These are phyloP conservation scores for Prunus mira DNA, from an alignment of 306 rosid species.

Conservation along the genomic window DNA sequence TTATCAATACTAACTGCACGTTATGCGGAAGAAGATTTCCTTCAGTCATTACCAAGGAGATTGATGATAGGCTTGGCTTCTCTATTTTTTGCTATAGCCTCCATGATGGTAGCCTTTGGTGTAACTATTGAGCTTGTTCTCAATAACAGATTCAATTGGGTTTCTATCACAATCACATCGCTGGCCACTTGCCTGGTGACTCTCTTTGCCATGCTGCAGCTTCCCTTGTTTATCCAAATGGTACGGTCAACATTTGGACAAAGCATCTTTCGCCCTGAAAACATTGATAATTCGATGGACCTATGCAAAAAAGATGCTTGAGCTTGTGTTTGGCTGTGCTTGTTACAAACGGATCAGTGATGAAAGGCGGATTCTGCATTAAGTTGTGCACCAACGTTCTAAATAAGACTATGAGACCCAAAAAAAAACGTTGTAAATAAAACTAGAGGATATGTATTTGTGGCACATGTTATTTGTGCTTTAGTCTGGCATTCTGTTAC, in stretches of 20 bases:
- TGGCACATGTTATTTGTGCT: neutral
- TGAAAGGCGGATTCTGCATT: neutral
- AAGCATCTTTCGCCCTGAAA: neutral
- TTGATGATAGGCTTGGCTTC: slow-evolving; percentile 44
- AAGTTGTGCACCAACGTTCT: too few species aligned
- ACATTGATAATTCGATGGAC: neutral
- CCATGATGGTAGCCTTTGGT: slow-evolving; percentile 43
- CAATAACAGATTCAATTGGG: neutral
- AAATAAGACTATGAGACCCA: too few species aligned
- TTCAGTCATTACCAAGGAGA: slow-evolving; percentile 32
- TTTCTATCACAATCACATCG: neutral
- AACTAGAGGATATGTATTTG: neutral
- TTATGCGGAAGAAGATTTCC: slow-evolving; percentile 46
- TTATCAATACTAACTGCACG: slow-evolving; percentile 37
- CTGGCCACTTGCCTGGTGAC: neutral
- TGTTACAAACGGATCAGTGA: neutral
- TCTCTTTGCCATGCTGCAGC: neutral
- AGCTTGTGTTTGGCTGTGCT: neutral
- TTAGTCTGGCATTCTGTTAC: neutral
- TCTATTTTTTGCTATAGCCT: slow-evolving; percentile 40
- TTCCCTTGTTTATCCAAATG: slow-evolving; percentile 17
- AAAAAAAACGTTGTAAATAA: neutral
- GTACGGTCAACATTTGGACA: slow-evolving; percentile 6
- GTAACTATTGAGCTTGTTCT: neutral
- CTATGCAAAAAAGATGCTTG: neutral